Base-by-base conservation (phyloP, 2,329 filamentous ascomycete genomes). In the Fusarium albosuccineum region DNA sequence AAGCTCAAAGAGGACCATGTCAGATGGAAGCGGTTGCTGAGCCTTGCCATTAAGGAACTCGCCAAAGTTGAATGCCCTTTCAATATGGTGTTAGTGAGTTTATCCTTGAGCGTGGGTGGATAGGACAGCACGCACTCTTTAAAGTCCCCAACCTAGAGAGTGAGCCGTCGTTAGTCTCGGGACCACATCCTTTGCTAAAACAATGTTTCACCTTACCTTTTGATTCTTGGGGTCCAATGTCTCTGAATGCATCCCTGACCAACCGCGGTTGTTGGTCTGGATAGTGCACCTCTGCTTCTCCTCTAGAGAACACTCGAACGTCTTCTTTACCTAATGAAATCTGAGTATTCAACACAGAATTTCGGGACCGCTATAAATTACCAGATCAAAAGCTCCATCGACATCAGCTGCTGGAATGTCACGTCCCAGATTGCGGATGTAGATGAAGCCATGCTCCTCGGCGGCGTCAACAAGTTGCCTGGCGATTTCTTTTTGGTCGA, bases 21-120 rank as follows among this genome's bases (percentile, higher is more conserved):
- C 83, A 1, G 82, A 74, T 0, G 95, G 94, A 1, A 98, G 83
- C 9, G 91, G 90, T 77, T 98, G 95, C 64, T 91, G 89, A 13
- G 91, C 86, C 78, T 89, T 89, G 70, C 88, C 85, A 65, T 88
- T 71, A 59, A 82, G 75, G 75, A 96, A 97, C 70, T 93, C 88
- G 67, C 91, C 93, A 74, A 98, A 91, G 81, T 98, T 99, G 85
- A 98, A 95, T 37, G 91, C 93, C 82, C 94, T 96, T 69, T 57
- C 9, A 7, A 48, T 41, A 27, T 13, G 8, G 39, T 41, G 49
- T 55, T 55, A 41, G 41, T 58, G 62, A 44, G 26, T 39, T 48
- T 11, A 9, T 16, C 37, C 11, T 51, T n/a, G 26, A 8, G 29
- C 17, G 2, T 27, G 5, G 5, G 40, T 36, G 42, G 10, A 34